Evolutionary conservation across 2,329 filamentous ascomycete species (phyloP).

Genomic region (Penicillium sp.): DNA sequence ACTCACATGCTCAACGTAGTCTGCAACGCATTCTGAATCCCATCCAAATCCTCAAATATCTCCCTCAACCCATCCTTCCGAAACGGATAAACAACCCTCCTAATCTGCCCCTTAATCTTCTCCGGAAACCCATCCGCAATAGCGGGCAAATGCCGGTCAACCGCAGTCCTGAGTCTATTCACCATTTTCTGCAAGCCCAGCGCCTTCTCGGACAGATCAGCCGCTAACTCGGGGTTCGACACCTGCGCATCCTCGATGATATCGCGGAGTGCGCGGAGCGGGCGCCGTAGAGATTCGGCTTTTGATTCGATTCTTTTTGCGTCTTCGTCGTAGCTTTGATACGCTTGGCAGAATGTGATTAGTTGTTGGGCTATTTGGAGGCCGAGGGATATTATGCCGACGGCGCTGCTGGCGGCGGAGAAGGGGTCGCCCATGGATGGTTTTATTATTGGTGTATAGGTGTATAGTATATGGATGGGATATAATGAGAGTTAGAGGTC

Average conservation of each 20-base stretch:
- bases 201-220: constrained; percentile 5
- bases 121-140: not conserved
- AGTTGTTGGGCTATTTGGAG: constrained; percentile 10
- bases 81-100: constrained; percentile 9
- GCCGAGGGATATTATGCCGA: constrained; percentile 4
- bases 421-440: constrained; percentile 1
- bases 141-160: not conserved
- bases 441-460: not conserved
- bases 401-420: constrained; percentile 6
- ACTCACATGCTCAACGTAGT: constrained; percentile 11
- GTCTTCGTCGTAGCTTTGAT: constrained; percentile 10
- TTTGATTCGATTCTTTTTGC: not conserved
- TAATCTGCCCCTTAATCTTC: not conserved
- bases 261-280: not conserved
- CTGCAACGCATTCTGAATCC: constrained; percentile 10
- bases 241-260: constrained; percentile 8
- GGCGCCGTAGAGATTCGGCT: not conserved
- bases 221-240: not conserved
- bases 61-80: constrained; percentile 3
- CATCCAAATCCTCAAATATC: constrained; percentile 3
- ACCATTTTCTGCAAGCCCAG: constrained; percentile 6
- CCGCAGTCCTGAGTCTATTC: not conserved
- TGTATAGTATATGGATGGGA: not conserved
- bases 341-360: constrained; percentile 2
- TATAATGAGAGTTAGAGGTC: too few species aligned